A percentile compares a stretch with the other conserved stretches of the same genome.
These are phyloP conservation scores for Penicillium sp. DNA, from an alignment of 2,329 filamentous ascomycete genomes.

Conservation along the genomic window DNA sequence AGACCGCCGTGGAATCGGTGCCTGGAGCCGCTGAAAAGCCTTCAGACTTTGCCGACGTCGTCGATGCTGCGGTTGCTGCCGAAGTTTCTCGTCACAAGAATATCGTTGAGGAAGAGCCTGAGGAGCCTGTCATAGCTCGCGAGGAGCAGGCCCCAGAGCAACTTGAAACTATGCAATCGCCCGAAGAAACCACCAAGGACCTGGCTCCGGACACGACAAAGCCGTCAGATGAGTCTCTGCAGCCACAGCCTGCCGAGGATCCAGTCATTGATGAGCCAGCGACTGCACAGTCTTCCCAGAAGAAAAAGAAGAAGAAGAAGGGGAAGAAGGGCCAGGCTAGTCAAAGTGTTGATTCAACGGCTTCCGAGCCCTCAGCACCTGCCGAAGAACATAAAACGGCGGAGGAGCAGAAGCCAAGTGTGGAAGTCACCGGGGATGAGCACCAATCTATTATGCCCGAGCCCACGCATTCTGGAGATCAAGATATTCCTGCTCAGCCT, in stretches of 20 bases:
- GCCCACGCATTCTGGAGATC: background rate
- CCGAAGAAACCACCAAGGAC: slow-evolving; percentile 10
- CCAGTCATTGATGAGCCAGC: slow-evolving; percentile 12
- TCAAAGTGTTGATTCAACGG: slow-evolving; percentile 14
- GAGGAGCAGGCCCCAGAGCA: slow-evolving; percentile 6
- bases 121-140: slow-evolving; percentile 14
- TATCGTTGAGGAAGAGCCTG: background rate
- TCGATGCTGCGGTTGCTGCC: slow-evolving; percentile 18
- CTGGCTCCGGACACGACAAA: slow-evolving; percentile 5
- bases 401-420: slow-evolving; percentile 6
- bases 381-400: background rate
- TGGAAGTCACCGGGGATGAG: slow-evolving; percentile 1
- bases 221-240: slow-evolving; percentile 2
- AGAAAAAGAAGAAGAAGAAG: slow-evolving; percentile 36
- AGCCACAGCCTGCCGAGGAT: slow-evolving; percentile 8
- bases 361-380: background rate
- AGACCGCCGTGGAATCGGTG: background rate
- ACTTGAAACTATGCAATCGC: background rate
- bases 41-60: slow-evolving; percentile 14
- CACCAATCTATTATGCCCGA: slow-evolving; percentile 5
- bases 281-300: slow-evolving; percentile 19
- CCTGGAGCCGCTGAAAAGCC: background rate
- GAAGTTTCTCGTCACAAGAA: slow-evolving; percentile 6
- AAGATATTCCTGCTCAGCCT: slow-evolving; percentile 2
- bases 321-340: slow-evolving; percentile 26